Evolutionary conservation across 495 filamentous ascomycete genomes (phyloP).

Genomic region (Pseudevernia furfuracea): DNA sequence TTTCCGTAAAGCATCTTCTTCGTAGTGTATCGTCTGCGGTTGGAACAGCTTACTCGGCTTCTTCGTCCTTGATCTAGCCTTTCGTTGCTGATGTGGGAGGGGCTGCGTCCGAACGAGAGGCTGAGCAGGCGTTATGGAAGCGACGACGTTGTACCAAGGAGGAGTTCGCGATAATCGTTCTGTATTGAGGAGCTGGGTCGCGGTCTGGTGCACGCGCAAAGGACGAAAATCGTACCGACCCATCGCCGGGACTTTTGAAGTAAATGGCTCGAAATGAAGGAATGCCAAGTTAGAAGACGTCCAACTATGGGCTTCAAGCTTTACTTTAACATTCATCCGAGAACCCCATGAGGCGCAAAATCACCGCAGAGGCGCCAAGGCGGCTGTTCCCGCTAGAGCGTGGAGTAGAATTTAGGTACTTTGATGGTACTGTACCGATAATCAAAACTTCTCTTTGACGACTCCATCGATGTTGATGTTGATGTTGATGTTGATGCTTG

Average conservation of each 20-base stretch:
- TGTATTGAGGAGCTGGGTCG: constrained; percentile 48
- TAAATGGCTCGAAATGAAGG: not conserved
- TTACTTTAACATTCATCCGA: too few relatives aligned
- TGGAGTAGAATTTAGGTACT: not conserved
- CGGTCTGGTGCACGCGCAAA: constrained; percentile 62
- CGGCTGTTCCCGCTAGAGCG: not conserved
- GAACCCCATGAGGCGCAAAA: too few relatives aligned
- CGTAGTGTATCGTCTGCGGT: constrained; percentile 69
- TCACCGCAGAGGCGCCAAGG: not conserved
- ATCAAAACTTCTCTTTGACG: not conserved
- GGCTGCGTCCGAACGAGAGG: constrained; percentile 62
- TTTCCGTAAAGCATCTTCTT: constrained; percentile 73
- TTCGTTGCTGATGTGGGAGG: constrained; percentile 54
- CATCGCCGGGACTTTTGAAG: constrained; percentile 35
- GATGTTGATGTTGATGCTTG: not conserved
- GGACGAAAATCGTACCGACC: constrained; percentile 66
- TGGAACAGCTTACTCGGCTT: constrained; percentile 70
- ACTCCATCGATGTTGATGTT: not conserved
- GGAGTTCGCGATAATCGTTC: constrained; percentile 47
- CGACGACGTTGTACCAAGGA: constrained; percentile 68
- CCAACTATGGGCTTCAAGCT: too few relatives aligned
- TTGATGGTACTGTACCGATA: not conserved
- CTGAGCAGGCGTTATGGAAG: constrained; percentile 71
- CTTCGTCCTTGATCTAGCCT: constrained; percentile 45
- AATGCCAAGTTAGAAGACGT: not conserved